These are phyloP conservation scores for Epichloe gansuensis DNA, from an alignment of 2,329 filamentous ascomycete species.

Conservation along the genomic window DNA sequence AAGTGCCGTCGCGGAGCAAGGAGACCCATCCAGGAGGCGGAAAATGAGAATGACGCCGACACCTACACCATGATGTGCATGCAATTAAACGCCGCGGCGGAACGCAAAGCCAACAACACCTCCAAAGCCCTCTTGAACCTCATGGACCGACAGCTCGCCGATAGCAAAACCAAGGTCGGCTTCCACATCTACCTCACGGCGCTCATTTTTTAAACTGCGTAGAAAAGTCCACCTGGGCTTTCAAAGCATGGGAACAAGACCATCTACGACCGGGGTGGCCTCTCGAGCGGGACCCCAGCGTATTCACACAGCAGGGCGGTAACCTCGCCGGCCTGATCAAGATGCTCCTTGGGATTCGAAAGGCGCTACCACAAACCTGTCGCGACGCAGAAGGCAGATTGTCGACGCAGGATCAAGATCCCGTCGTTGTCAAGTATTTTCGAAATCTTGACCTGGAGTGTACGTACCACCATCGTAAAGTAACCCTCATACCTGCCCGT, in stretches of 20 bases:
- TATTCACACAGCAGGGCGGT: constrained; percentile 47
- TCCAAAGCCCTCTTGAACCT: constrained; percentile 46
- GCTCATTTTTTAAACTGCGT: constrained; percentile 50
- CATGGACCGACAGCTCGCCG: constrained; percentile 49
- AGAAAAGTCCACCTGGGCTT: constrained; percentile 57
- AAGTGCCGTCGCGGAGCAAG: constrained; percentile 26
- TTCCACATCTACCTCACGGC: constrained; percentile 51
- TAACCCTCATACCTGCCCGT: too few species aligned
- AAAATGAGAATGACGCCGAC: constrained; percentile 37
- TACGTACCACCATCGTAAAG: constrained; percentile 24
- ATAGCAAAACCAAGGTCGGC: constrained; percentile 46
- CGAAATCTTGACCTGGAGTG: constrained; percentile 43
- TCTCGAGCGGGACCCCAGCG: constrained; percentile 41
- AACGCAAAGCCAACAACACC: constrained; percentile 48
- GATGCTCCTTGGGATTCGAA: constrained; percentile 50
- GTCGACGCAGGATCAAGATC: constrained; percentile 33
- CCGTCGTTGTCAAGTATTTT: constrained; percentile 39
- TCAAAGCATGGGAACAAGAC: constrained; percentile 55
- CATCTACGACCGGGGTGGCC: constrained; percentile 49
- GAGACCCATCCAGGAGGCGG: constrained; percentile 36
- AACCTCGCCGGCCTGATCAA: constrained; percentile 45
- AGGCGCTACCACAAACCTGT: constrained; percentile 42
- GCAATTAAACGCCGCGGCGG: constrained; percentile 52
- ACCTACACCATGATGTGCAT: constrained; percentile 50
- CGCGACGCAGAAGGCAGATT: constrained; percentile 36